A percentile compares a stretch with the other conserved stretches of the same genome.
phyloP scores from a whole-genome alignment of 805 yeast species.

The Ogataea trehaloabstinens region DNA sequence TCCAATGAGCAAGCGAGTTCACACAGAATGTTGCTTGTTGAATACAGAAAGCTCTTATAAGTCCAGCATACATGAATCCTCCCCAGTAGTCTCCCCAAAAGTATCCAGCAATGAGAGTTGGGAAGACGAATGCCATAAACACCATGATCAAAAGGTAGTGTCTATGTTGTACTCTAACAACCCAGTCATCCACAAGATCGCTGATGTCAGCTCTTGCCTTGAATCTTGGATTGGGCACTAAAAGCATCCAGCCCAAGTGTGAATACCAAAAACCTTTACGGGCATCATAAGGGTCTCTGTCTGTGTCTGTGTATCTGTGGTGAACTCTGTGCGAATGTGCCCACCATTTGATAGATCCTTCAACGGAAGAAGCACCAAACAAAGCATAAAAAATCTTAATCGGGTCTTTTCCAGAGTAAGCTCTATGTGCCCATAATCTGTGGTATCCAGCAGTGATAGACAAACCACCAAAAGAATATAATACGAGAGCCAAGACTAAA shows the following conservation, averaged over 20 bases:
- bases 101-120: constrained; percentile 55
- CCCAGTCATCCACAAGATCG: constrained; percentile 75
- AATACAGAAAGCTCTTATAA: constrained; percentile 63
- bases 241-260: constrained; percentile 85
- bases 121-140: constrained; percentile 58
- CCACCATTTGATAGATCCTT: constrained; percentile 91
- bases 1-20: constrained; percentile 83
- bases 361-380: constrained; percentile 80
- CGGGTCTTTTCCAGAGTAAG: constrained; percentile 62
- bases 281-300: constrained; percentile 84
- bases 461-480: constrained; percentile 62
- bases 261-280: constrained; percentile 81
- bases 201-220: constrained; percentile 80
- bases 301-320: constrained; percentile 82
- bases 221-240: constrained; percentile 76
- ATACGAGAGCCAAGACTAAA: constrained; percentile 42
- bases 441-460: constrained; percentile 87
- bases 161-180: constrained; percentile 78
- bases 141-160: constrained; percentile 67
- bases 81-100: constrained; percentile 63
- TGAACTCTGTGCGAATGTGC: constrained; percentile 81
- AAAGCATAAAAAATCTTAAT: constrained; percentile 64
- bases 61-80: constrained; percentile 76
- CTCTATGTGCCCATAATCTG: constrained; percentile 73
- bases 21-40: constrained; percentile 89